Base-by-base conservation (phyloP, 2,329 filamentous ascomycete genomes). In the Pezicula rhizophila region DNA sequence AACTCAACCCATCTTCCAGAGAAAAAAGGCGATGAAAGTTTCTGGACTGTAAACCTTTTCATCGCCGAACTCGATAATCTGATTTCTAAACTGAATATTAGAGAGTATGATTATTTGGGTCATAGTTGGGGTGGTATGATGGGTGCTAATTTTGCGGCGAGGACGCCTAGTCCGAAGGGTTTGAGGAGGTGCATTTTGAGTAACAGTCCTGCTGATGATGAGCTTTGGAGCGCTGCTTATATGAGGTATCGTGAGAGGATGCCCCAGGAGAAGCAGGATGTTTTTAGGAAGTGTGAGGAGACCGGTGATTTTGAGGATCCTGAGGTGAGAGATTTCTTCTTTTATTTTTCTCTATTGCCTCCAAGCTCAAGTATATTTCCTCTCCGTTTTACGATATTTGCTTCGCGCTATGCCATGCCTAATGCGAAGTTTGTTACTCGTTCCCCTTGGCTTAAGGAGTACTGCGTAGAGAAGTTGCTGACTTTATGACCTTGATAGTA, bases 21-120 rank as follows among this genome's bases (percentile, higher is more conserved):
- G 25, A 72, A 70, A 49, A 62, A 59, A 17, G 68, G 70, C 14
- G 70, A 76, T 42, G 26, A 28, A 2, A 47, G 46, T 0, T 77
- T 78, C 62, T 78, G 74, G 73, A 67, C 64, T 0, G 50, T 66
- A 0, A 63, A 70, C 5, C 64, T 78, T 4, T 78, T 77, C 63
- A 62, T 69, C 34, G 58, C 58, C 14, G 75, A 78, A 57, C 66
- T 78, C 1, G 66, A 75, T 34, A 77, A 75, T 47, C 42, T 49
- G 23, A 33, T 49, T n/a, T 12, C 33, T 12, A 23, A 45, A 11
- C 18, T 49, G 17, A 23, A 17, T 3, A 38, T 49, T 12, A n/a
- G 35, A 10, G 41, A 14, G 11, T 18, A 26, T 14, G 34, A 41
- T 41, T 20, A 45, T 15, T 20, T 49, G 17, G 47, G 47, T 4